Evolutionary conservation across 208 protist genomes (phyloP).

Genomic region (Histomonas meleagridis): DNA sequence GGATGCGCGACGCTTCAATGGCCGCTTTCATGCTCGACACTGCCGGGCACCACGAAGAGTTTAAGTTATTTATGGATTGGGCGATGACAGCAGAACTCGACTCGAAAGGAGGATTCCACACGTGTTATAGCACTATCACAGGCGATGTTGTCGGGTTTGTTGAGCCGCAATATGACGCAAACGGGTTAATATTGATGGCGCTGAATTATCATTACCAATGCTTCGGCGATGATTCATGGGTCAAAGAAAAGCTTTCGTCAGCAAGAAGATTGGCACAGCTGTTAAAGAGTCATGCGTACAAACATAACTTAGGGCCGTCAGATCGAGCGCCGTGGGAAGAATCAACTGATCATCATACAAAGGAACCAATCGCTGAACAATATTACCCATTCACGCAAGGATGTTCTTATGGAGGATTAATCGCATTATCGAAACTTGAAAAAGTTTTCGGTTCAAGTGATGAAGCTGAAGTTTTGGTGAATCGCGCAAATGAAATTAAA

Average conservation of each 20-base stretch:
- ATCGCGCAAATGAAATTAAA: background rate
- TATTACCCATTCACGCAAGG: background rate
- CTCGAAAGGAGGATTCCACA: background rate
- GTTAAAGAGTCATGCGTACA: background rate
- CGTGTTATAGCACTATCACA: background rate
- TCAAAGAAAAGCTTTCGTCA: background rate
- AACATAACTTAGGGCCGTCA: background rate
- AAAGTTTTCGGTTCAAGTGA: background rate
- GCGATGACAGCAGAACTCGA: background rate
- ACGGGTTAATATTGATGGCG: background rate
- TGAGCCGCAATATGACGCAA: background rate
- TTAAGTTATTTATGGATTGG: background rate
- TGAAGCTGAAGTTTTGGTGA: no score
- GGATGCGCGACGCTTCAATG: background rate
- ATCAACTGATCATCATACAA: background rate
- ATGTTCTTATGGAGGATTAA: background rate
- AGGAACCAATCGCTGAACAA: background rate
- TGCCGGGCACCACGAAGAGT: constrained; percentile 2
- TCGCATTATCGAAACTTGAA: background rate
- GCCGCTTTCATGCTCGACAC: background rate
- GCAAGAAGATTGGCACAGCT: background rate
- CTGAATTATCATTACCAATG: background rate
- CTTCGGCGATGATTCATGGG: background rate
- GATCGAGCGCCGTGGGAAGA: background rate
- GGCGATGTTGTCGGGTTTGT: background rate